Conservation (phyloP, 768 basidiomycete species). For the Suillus bovinus region DNA sequence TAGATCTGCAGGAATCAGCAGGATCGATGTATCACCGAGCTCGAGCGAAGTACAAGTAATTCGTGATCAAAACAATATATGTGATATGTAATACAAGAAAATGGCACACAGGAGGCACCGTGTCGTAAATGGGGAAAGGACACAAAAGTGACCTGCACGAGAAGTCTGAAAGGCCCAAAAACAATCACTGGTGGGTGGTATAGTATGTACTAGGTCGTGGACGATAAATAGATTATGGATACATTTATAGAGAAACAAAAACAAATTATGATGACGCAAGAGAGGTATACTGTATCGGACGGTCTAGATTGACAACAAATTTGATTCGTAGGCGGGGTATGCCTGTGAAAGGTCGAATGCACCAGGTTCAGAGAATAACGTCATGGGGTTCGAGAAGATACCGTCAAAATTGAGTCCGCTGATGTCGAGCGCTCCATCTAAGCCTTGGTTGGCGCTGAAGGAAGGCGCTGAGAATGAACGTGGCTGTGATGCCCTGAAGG, state of each 20-base stretch:
- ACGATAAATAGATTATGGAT: conserved; percentile 5
- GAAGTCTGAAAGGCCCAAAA: neutral
- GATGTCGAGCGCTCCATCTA: neutral
- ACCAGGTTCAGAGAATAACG: conserved; percentile 26
- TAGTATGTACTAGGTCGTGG: conserved; percentile 3
- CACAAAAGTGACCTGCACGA: neutral
- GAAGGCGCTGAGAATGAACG: conserved; percentile 23
- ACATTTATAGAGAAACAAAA: neutral
- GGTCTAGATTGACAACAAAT: conserved; percentile 3
- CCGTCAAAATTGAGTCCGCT: conserved; percentile 18
- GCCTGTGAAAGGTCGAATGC: conserved; percentile 22
- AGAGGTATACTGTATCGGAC: conserved; percentile 21
- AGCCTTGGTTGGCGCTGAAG: neutral
- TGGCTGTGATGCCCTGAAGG: conserved; percentile 15
- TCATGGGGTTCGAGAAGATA: conserved; percentile 27
- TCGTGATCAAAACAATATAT: neutral
- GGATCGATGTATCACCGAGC: neutral
- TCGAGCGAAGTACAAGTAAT: neutral
- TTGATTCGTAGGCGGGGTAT: conserved; percentile 28
- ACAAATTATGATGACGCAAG: neutral
- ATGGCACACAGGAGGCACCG: neutral
- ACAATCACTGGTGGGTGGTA: neutral
- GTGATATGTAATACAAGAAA: conserved; percentile 6
- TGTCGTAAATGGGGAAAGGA: neutral
- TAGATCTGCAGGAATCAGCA: neutral